Evolutionary conservation across 495 filamentous ascomycete species (phyloP).

Genomic region (Zalerion maritima): DNA sequence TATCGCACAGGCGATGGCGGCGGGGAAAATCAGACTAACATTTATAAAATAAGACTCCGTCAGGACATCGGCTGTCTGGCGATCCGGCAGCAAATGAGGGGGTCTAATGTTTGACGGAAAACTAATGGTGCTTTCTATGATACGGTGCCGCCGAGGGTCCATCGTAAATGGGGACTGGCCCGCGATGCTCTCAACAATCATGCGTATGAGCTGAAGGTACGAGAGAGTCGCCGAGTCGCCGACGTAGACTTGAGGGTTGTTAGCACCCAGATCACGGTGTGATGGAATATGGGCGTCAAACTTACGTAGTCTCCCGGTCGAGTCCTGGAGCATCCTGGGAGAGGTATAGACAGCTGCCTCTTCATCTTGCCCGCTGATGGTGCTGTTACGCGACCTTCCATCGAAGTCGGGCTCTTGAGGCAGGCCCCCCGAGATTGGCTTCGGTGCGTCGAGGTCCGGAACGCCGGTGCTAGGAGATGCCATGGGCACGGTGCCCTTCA

Average conservation of each 20-base stretch:
- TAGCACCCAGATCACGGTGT: conserved; percentile 5
- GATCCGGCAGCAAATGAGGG: conserved; percentile 39
- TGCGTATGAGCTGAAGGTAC: conserved; percentile 55
- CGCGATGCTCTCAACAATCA: conserved; percentile 52
- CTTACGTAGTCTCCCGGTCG: conserved; percentile 39
- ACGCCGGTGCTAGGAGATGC: no score
- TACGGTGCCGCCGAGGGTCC: conserved; percentile 53
- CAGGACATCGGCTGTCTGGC: conserved; percentile 36
- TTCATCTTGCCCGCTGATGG: conserved; percentile 34
- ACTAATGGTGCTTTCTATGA: conserved; percentile 45
- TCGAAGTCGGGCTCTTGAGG: conserved; percentile 26
- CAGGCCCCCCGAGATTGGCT: not conserved
- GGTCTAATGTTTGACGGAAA: conserved; percentile 28
- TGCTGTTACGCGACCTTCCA: conserved; percentile 35
- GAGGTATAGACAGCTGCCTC: conserved; percentile 42
- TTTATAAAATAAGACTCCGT: conserved; percentile 46
- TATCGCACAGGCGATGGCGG: not conserved
- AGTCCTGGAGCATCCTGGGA: conserved; percentile 45
- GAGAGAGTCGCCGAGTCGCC: conserved; percentile 61
- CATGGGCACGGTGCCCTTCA: no score
- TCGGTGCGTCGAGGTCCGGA: not conserved
- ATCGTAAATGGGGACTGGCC: conserved; percentile 53
- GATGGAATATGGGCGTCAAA: conserved; percentile 6
- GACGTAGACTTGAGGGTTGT: conserved; percentile 39
- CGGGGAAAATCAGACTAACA: conserved; percentile 25